Conservation (phyloP, 495 filamentous ascomycete genomes). For the Baudoinia panamericana region DNA sequence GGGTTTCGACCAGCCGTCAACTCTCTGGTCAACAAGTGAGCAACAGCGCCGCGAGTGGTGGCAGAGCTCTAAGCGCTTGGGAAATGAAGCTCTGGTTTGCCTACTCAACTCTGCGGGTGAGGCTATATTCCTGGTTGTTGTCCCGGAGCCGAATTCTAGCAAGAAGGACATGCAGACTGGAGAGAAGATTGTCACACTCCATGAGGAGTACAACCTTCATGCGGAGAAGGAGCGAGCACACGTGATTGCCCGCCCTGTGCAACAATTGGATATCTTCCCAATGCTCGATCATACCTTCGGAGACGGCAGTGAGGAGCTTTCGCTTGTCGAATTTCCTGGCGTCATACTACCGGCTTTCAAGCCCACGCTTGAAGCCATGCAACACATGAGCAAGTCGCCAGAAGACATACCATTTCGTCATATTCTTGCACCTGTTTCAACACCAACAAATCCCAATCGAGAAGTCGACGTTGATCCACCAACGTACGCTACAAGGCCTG, state of each 20-base stretch:
- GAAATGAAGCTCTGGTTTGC: constrained; percentile 46
- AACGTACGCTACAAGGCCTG: constrained; percentile 36
- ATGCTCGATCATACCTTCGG: not conserved
- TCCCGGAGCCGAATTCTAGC: constrained; percentile 17
- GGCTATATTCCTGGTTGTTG: constrained; percentile 44
- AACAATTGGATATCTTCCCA: not conserved
- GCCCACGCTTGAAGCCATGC: constrained; percentile 50
- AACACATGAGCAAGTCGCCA: constrained; percentile 40
- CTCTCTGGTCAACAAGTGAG: constrained; percentile 20
- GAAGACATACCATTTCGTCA: constrained; percentile 47
- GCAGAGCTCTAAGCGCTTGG: constrained; percentile 42
- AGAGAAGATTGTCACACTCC: not conserved
- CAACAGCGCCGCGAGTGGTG: constrained; percentile 46
- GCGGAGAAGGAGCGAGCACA: constrained; percentile 9
- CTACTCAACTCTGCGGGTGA: constrained; percentile 36
- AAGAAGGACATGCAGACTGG: not conserved
- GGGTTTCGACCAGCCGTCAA: constrained; percentile 42
- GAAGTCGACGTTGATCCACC: constrained; percentile 35
- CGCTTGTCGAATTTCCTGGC: constrained; percentile 58
- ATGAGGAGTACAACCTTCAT: constrained; percentile 1
- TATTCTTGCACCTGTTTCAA: constrained; percentile 36
- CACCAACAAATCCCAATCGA: not conserved
- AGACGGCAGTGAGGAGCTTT: not conserved
- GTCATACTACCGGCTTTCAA: constrained; percentile 55
- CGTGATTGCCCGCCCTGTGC: constrained; percentile 22